Evolutionary conservation across 192 early-diverging fungal species (phyloP), one percentile per base, ranked within the genome.

Genomic region (Backusella tarrabulga): DNA sequence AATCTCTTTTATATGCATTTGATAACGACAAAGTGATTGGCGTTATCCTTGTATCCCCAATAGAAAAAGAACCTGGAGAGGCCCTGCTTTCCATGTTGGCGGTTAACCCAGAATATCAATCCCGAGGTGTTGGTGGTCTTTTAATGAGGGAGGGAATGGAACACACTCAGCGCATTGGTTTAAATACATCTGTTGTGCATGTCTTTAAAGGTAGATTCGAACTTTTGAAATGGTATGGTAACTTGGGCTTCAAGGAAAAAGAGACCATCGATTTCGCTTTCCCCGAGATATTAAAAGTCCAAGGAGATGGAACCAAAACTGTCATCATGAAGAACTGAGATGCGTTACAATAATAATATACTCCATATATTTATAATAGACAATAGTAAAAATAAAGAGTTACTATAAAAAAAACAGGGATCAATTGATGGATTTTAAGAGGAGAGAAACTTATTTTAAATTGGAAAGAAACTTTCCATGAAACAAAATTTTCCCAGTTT

Each of bases 31-130:
- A 35, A 12, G 68, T 38, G n/a, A 38, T 70, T 23, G 68, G 68
- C 4, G 38, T 11, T 41, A 40, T 70, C 23, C 17, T n/a, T 23
- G 23, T 63, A 12, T 12, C 56, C 26, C 11, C 21, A 63, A n/a
- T 70, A 23, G 36, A 70, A 23, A 9, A 70, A 38, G 15, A 35
- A 1, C 23, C 56, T 29, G 56, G 23, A 5, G 68, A 70, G 3
- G 68, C 35, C 8, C 9, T 70, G 12, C 38, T 70, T 23, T 70
- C 68, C 8, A 70, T 70, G 68, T 70, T 70, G 21, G 68, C 68
- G 12, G 35, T 70, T 5, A 38, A 8, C 21, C 68, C 68, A 23
- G 34, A 70, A 17, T 70, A 70, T 11, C 68, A 70, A 36, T 70
- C 68, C 19, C 38, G 21, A 26, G 35, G 68, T 41, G 21, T 70